Evolutionary conservation across 1,284 basidiomycete genomes (phyloP).

Genomic region (Filobasidium uniguttulatum): DNA sequence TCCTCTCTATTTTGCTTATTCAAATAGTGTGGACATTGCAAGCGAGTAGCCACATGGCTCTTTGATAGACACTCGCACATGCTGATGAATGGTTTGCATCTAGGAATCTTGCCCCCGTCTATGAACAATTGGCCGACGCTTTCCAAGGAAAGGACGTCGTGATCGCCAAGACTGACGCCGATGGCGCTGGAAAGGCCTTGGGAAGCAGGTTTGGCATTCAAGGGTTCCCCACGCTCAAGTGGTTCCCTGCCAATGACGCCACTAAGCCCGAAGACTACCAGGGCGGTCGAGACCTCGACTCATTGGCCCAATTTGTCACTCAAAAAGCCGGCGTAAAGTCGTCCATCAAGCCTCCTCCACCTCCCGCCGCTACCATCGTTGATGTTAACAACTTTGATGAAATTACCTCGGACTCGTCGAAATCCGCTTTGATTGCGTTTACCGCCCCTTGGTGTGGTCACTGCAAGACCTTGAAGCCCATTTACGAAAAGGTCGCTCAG

Average conservation of each 20-base stretch:
- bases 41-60: slow-evolving; percentile 21
- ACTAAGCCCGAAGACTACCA: slow-evolving; percentile 44
- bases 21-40: slow-evolving; percentile 41
- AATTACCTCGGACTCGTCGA: slow-evolving; percentile 53
- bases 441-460: slow-evolving; percentile 55
- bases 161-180: slow-evolving; percentile 87
- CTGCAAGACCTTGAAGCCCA: slow-evolving; percentile 57
- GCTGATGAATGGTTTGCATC: neutral
- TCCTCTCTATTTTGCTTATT: slow-evolving; percentile 7
- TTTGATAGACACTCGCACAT: neutral
- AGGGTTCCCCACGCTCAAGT: slow-evolving; percentile 83
- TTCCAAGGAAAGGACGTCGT: slow-evolving; percentile 52
- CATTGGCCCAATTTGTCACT: slow-evolving; percentile 57
- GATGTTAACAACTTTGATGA: slow-evolving; percentile 63
- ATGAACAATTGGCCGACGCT: slow-evolving; percentile 70
- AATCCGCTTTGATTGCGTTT: slow-evolving; percentile 81
- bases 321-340: slow-evolving; percentile 66
- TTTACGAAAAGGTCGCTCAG: slow-evolving; percentile 69
- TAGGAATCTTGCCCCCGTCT: slow-evolving; percentile 65
- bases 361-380: slow-evolving; percentile 56
- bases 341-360: slow-evolving; percentile 68
- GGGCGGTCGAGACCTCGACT: slow-evolving; percentile 66
- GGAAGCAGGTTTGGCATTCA: slow-evolving; percentile 52
- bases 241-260: slow-evolving; percentile 26
- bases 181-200: slow-evolving; percentile 56